A percentile compares a stretch with the other conserved stretches of the same genome.
These are phyloP conservation scores for apple (Malus domestica) DNA, from an alignment of 306 rosid species.

Conservation along the genomic window DNA sequence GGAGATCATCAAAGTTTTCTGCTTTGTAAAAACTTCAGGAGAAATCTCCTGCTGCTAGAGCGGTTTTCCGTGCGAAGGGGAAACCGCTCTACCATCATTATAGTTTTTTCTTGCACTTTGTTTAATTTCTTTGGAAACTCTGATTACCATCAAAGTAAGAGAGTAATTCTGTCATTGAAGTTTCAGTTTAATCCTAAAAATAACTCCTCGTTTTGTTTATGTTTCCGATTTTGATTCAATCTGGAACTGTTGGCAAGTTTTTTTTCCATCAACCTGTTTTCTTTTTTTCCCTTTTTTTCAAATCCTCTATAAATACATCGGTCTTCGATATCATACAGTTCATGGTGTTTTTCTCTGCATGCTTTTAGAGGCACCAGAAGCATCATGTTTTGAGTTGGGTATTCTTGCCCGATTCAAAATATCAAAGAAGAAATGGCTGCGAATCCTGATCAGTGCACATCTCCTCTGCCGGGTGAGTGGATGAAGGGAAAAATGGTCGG, in stretches of 20 bases:
- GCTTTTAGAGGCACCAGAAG: not conserved
- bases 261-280: conserved; percentile 2
- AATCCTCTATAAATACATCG: not conserved
- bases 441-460: not conserved
- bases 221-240: not conserved
- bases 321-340: not conserved
- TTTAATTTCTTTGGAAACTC: not conserved
- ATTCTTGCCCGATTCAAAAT: not conserved
- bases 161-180: not conserved
- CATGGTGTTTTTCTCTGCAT: not conserved
- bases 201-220: not conserved
- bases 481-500: conserved; percentile 55
- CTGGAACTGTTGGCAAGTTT: not conserved
- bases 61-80: conserved; percentile 42
- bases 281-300: not conserved
- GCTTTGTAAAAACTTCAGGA: not conserved
- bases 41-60: conserved; percentile 17
- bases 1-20: not conserved
- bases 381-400: conserved; percentile 14
- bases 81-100: conserved; percentile 34
- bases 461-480: conserved; percentile 34
- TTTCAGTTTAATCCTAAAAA: not conserved
- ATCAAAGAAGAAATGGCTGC: conserved; percentile 9
- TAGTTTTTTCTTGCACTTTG: not conserved
- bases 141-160: not conserved